Percentiles rank a stretch among this genome's conserved stretches.
Evolutionary conservation across 1,139 yeast genomes (phyloP).

Genomic region (Yamadazyma blattariae): DNA sequence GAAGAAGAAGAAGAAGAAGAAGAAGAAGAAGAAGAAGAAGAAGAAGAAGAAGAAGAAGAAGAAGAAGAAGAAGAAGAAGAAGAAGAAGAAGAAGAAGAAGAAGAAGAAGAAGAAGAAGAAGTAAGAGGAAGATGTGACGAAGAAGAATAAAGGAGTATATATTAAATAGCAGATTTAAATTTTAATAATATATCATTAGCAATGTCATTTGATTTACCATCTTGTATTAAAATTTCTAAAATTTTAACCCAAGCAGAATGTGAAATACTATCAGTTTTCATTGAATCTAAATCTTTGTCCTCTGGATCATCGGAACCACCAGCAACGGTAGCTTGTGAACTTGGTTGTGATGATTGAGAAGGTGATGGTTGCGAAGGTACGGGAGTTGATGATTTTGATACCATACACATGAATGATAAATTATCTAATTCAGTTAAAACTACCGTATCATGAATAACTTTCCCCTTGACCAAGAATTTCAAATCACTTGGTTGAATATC

Average conservation of each 20-base stretch:
- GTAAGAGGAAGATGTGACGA: not conserved
- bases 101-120: not conserved
- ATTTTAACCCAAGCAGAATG: slow-evolving; percentile 33
- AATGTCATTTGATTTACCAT: slow-evolving; percentile 22
- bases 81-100: too few relatives aligned
- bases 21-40: not conserved
- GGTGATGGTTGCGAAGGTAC: not conserved
- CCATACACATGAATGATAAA: slow-evolving; percentile 36
- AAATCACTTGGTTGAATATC: slow-evolving; percentile 28
- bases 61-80: not conserved
- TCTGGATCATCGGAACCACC: too few relatives aligned
- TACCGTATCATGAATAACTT: slow-evolving; percentile 41
- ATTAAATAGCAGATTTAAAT: slow-evolving; percentile 24
- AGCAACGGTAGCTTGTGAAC: too few relatives aligned
- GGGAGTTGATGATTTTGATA: not conserved
- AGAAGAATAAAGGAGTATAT: too few relatives aligned
- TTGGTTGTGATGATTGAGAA: slow-evolving; percentile 1
- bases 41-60: not conserved
- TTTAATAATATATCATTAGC: slow-evolving; percentile 30
- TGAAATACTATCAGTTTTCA: slow-evolving; percentile 16
- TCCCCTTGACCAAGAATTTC: slow-evolving; percentile 42
- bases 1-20: too few relatives aligned
- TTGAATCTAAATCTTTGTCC: slow-evolving; percentile 1
- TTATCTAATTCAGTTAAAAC: slow-evolving; percentile 22
- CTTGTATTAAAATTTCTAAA: slow-evolving; percentile 24